Evolutionary conservation across 2,329 filamentous ascomycete genomes (phyloP).

Genomic region (Oidium heveae): DNA sequence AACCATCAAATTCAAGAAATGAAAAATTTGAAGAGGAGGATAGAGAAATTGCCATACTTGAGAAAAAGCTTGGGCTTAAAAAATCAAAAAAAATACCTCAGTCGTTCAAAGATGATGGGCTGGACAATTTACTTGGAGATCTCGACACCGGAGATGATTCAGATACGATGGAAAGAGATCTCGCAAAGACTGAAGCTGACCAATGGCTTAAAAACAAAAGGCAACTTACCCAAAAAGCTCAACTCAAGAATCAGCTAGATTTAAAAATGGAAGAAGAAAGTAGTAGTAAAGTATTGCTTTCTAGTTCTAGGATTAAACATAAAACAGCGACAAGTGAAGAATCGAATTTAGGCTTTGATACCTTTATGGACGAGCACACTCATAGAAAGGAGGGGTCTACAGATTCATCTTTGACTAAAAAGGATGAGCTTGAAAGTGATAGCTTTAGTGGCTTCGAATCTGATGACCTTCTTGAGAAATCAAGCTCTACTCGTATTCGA

Average conservation of each 20-base stretch:
- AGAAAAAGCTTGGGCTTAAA: constrained; percentile 64
- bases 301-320: no score
- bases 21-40: constrained; percentile 56
- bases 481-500: constrained; percentile 17
- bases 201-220: constrained; percentile 35
- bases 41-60: constrained; percentile 63
- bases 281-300: not conserved
- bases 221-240: not conserved
- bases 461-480: constrained; percentile 15
- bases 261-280: constrained; percentile 1
- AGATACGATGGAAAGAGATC: constrained; percentile 22
- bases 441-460: constrained; percentile 17
- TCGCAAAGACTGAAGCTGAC: constrained; percentile 30
- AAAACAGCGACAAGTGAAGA: constrained; percentile 2
- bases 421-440: constrained; percentile 16
- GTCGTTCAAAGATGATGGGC: constrained; percentile 55
- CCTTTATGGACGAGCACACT: constrained; percentile 9
- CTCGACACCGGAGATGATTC: constrained; percentile 29
- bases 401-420: constrained; percentile 14
- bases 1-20: constrained; percentile 18
- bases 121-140: constrained; percentile 54
- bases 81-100: constrained; percentile 49
- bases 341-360: constrained; percentile 12
- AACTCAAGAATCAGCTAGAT: no score
- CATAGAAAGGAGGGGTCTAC: constrained; percentile 7